Percentiles rank a stretch among this genome's conserved stretches.
Evolutionary conservation across 2,329 filamentous ascomycete species (phyloP).

Genomic region (Fusarium mundagurra): DNA sequence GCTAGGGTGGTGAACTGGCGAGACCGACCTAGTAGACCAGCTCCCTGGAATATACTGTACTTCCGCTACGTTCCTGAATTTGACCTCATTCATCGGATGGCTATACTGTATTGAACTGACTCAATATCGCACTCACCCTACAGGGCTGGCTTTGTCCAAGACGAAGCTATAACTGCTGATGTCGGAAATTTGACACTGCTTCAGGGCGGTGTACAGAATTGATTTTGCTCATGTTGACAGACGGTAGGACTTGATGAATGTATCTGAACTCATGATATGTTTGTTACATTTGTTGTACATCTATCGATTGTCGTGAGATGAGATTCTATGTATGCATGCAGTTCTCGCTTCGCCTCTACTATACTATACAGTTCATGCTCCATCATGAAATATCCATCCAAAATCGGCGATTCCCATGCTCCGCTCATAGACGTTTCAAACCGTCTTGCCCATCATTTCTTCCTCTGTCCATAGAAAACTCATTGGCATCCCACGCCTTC

Average conservation of each 20-base stretch:
- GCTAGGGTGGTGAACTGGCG: not conserved
- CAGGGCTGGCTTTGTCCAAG: slow-evolving; percentile 1
- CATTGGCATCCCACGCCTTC: slow-evolving; percentile 3
- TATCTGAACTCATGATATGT: not conserved
- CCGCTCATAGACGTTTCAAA: not conserved
- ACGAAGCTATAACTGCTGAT: not conserved
- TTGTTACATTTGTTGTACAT: slow-evolving; percentile 15
- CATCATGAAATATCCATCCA: not conserved
- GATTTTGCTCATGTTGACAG: not conserved
- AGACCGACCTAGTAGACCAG: slow-evolving; percentile 20
- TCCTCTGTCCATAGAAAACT: not conserved
- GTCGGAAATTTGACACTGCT: not conserved
- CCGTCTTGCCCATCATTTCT: slow-evolving; percentile 4
- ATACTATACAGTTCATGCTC: slow-evolving; percentile 11
- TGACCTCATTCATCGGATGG: not conserved
- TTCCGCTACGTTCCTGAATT: slow-evolving; percentile 3
- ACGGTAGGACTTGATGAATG: not conserved
- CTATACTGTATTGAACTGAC: not conserved
- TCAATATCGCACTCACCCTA: not conserved
- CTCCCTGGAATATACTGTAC: not conserved
- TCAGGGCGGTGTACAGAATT: not conserved
- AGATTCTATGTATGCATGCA: slow-evolving; percentile 36
- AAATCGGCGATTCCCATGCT: slow-evolving; percentile 19
- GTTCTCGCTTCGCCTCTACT: not conserved
- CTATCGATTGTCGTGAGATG: slow-evolving; percentile 28